Percentiles rank a stretch among this genome's conserved stretches.
phyloP scores from a whole-genome alignment of 1,139 yeast species.

The Pneumocystis oryctolagi region DNA sequence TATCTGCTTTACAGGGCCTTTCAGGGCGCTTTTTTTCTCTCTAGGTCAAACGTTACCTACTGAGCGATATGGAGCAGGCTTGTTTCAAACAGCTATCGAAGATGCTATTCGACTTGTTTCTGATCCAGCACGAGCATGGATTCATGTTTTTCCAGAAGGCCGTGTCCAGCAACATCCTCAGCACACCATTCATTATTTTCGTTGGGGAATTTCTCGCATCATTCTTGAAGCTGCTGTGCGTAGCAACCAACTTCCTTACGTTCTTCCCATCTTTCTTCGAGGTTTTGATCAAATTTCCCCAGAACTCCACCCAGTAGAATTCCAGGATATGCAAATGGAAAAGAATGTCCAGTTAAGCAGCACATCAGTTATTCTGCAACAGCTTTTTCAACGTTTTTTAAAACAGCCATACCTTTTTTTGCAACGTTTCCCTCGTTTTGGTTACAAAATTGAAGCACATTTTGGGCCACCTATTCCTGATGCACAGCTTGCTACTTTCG shows the following conservation, averaged over 20 bases:
- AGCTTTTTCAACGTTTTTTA: slow-evolving; percentile 9
- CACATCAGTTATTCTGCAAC: slow-evolving; percentile 27
- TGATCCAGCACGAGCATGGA: slow-evolving; percentile 40
- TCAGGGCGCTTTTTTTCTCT: slow-evolving; percentile 41
- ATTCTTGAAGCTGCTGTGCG: slow-evolving; percentile 40
- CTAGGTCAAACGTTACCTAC: slow-evolving; percentile 79
- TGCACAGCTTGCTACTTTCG: slow-evolving; percentile 7
- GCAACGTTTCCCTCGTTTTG: slow-evolving; percentile 52
- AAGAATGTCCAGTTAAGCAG: slow-evolving; percentile 9
- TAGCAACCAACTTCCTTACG: slow-evolving; percentile 44
- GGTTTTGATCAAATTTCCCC: slow-evolving; percentile 86
- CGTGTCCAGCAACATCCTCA: slow-evolving; percentile 76
- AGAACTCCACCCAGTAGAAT: slow-evolving; percentile 29
- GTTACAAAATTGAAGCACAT: slow-evolving; percentile 51
- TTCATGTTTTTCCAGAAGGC: slow-evolving; percentile 92
- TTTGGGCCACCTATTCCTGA: slow-evolving; percentile 65
- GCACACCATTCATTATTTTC: slow-evolving; percentile 77
- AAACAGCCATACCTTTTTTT: slow-evolving; percentile 21
- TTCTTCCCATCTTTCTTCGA: slow-evolving; percentile 73
- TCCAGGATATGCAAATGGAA: slow-evolving; percentile 17
- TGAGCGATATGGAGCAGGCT: slow-evolving; percentile 78
- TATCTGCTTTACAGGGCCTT: not conserved
- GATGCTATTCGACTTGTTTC: slow-evolving; percentile 76
- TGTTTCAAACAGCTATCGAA: slow-evolving; percentile 80
- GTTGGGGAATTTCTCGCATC: slow-evolving; percentile 86